phyloP scores from a whole-genome alignment of 2,329 filamentous ascomycete species.

The Colletotrichum camelliae region DNA sequence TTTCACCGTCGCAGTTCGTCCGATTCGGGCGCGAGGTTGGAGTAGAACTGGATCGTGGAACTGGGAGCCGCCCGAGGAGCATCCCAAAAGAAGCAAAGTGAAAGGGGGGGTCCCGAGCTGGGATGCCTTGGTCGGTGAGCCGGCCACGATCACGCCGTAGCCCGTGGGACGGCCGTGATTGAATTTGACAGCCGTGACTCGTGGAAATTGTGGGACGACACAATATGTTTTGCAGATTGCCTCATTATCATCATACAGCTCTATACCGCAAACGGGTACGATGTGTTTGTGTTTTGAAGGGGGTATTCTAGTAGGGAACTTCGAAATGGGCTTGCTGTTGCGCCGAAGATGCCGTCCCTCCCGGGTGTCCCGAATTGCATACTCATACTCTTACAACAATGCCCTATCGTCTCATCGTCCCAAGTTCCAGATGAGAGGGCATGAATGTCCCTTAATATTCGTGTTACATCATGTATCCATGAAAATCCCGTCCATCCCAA shows the following conservation, averaged over 20 bases:
- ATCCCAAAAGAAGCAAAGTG: not conserved
- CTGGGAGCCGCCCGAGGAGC: not conserved
- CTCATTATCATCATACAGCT: conserved; percentile 4
- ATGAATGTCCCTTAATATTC: not conserved
- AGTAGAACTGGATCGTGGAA: not conserved
- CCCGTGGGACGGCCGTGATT: not conserved
- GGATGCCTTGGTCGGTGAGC: not conserved
- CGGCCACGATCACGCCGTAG: not conserved
- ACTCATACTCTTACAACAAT: conserved; percentile 14
- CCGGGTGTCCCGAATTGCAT: not conserved
- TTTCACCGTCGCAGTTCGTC: conserved; percentile 9
- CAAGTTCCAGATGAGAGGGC: not conserved
- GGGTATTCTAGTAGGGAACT: conserved; percentile 8
- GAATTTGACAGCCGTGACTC: not conserved
- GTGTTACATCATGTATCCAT: not conserved
- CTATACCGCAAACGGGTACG: not conserved
- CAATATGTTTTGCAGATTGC: not conserved
- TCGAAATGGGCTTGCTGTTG: not conserved
- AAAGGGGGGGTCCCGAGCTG: not conserved
- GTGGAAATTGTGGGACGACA: not conserved
- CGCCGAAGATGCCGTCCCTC: not conserved
- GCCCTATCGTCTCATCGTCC: not conserved
- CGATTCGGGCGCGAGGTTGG: not conserved
- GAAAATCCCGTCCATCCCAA: not conserved
- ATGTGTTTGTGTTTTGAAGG: not conserved